Percentiles rank a stretch among this genome's conserved stretches.
phyloP scores from a whole-genome alignment of 2,329 filamentous ascomycete genomes.

The Venturiaceae sp. region DNA sequence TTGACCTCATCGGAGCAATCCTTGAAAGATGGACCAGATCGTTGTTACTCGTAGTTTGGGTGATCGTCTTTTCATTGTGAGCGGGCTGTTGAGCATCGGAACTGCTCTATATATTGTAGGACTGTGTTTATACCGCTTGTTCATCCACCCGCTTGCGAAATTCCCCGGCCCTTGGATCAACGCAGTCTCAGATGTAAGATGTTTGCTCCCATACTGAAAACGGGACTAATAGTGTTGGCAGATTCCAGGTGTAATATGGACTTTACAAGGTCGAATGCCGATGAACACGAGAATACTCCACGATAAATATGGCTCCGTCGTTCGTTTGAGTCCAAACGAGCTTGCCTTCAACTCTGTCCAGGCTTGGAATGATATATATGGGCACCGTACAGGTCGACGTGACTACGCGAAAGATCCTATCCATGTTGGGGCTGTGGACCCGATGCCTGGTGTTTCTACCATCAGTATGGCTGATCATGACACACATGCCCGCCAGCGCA shows the following conservation, averaged over 20 bases:
- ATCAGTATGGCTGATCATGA: conserved; percentile 11
- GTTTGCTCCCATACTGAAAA: neutral
- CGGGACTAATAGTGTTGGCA: neutral
- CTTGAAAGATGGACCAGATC: too few species aligned
- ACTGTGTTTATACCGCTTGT: conserved; percentile 8
- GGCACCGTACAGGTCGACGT: neutral
- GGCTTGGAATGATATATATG: conserved; percentile 24
- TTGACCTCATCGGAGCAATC: too few species aligned
- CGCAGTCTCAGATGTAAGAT: conserved; percentile 3
- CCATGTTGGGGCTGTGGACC: conserved; percentile 6
- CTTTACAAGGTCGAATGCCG: conserved; percentile 1
- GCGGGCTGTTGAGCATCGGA: too few species aligned
- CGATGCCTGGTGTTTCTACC: conserved; percentile 8
- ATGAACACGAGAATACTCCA: conserved; percentile 1
- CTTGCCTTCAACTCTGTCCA: conserved; percentile 22
- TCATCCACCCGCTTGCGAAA: conserved; percentile 7
- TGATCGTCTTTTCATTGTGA: too few species aligned
- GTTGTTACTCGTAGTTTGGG: too few species aligned
- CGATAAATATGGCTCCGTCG: conserved; percentile 12
- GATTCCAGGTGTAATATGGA: conserved; percentile 1
- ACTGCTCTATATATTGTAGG: too few species aligned
- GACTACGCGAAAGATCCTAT: conserved; percentile 8
- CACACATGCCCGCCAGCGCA: conserved; percentile 14
- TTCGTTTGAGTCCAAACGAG: conserved; percentile 24
- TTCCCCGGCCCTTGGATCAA: conserved; percentile 7